phyloP scores from a whole-genome alignment of 176 grass and related monocot species.

The Paspalum notatum region DNA sequence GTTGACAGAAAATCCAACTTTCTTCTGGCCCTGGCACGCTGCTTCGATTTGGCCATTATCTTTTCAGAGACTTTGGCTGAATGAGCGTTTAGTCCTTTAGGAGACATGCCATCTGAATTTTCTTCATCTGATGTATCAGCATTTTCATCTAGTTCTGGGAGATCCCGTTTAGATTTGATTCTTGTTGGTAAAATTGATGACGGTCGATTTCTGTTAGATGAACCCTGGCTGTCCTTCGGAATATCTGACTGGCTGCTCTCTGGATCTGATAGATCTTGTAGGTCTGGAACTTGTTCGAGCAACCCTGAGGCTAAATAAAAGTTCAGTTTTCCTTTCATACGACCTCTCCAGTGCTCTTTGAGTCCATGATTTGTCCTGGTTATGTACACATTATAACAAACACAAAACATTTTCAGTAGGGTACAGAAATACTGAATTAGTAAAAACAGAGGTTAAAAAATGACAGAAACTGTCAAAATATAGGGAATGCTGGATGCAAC shows the following conservation, averaged over 20 bases:
- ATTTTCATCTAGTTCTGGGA: conserved; percentile 42
- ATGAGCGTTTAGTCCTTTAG: conserved; percentile 6
- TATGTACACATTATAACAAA: conserved; percentile 20
- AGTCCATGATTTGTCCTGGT: conserved; percentile 57
- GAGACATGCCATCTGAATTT: conserved; percentile 16
- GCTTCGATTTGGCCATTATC: conserved; percentile 37
- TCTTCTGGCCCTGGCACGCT: conserved; percentile 43
- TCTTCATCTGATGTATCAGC: conserved; percentile 30
- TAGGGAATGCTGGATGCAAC: background rate
- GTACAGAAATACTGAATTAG: conserved; percentile 27
- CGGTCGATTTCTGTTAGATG: background rate
- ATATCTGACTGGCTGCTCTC: conserved; percentile 25
- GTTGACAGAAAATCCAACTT: conserved; percentile 49
- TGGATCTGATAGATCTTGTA: conserved; percentile 25
- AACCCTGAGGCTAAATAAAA: conserved; percentile 57
- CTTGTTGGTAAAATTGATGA: conserved; percentile 13
- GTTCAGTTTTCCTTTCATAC: conserved; percentile 56
- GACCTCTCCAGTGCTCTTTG: conserved; percentile 57
- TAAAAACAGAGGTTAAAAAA: conserved; percentile 2
- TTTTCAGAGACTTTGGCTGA: conserved; percentile 38
- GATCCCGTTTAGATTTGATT: conserved; percentile 35
- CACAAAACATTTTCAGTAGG: conserved; percentile 36
- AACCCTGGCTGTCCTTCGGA: conserved; percentile 29
- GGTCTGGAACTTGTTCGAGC: conserved; percentile 43
- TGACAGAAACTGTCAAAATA: background rate